Conservation (phyloP, 345 rosid genomes). For the Linum lewisii region DNA sequence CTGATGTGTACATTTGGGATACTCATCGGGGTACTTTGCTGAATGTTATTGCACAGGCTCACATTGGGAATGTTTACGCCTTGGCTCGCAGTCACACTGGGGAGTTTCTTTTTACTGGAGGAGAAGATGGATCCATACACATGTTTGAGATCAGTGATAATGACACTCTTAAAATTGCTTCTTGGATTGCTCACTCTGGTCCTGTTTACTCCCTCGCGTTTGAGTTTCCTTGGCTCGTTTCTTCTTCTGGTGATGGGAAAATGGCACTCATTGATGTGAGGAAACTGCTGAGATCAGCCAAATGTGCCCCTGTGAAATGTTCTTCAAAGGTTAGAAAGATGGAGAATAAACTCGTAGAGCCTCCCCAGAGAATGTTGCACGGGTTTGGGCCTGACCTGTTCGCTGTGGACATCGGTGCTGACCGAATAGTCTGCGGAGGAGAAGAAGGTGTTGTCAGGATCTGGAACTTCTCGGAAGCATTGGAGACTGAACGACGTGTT, state of each 20-base stretch:
- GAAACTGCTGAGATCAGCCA: conserved; percentile 51
- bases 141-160: conserved; percentile 59
- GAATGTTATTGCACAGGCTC: conserved; percentile 46
- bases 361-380: conserved; percentile 89
- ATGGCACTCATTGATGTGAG: conserved; percentile 70
- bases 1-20: conserved; percentile 83
- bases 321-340: conserved; percentile 20
- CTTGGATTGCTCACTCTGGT: conserved; percentile 82
- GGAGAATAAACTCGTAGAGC: conserved; percentile 38
- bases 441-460: conserved; percentile 80
- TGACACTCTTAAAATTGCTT: conserved; percentile 35
- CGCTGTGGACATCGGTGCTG: conserved; percentile 74
- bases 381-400: conserved; percentile 64
- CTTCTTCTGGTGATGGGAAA: conserved; percentile 80
- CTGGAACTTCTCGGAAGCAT: conserved; percentile 81
- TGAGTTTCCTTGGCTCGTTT: conserved; percentile 98
- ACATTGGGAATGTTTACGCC: conserved; percentile 53
- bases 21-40: conserved; percentile 37
- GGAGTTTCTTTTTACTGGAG: conserved; percentile 78
- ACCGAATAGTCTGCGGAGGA: conserved; percentile 81
- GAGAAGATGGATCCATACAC: conserved; percentile 84
- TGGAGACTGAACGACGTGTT: conserved; percentile 60
- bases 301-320: conserved; percentile 25
- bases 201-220: conserved; percentile 74
- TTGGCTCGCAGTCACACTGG: conserved; percentile 78